Evolutionary conservation across 1,284 basidiomycete genomes (phyloP).

Genomic region (Marasmius sp.): DNA sequence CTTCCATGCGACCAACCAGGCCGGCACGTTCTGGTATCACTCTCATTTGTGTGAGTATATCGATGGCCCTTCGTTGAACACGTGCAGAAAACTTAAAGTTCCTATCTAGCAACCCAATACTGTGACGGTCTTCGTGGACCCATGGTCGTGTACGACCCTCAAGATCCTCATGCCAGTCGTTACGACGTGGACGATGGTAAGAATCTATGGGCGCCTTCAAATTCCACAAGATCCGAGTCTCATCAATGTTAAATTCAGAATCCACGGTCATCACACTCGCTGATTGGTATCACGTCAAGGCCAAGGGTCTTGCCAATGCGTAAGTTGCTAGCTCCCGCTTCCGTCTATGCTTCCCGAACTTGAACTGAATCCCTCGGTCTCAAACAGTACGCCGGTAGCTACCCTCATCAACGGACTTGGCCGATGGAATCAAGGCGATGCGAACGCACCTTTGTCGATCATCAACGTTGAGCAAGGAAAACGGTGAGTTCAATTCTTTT

Average conservation of each 20-base stretch:
- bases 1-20: conserved; percentile 31
- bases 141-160: conserved; percentile 45
- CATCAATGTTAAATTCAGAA: conserved; percentile 15
- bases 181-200: conserved; percentile 48
- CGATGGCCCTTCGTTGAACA: no score
- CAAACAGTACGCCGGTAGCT: conserved; percentile 28
- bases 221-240: background rate
- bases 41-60: conserved; percentile 34
- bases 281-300: conserved; percentile 32
- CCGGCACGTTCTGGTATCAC: conserved; percentile 46
- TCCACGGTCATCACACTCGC: conserved; percentile 27
- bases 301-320: background rate
- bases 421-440: conserved; percentile 15
- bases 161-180: conserved; percentile 39
- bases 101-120: conserved; percentile 27
- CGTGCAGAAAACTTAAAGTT: background rate
- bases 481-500: background rate
- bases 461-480: conserved; percentile 25
- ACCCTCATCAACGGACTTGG: conserved; percentile 47
- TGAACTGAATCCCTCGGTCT: background rate
- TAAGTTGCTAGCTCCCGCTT: background rate
- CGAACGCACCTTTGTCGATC: conserved; percentile 22
- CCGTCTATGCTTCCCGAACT: background rate
- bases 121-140: conserved; percentile 48
- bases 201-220: conserved; percentile 5